Conservation (phyloP, 306 rosid species). For the Gynostemma pentaphyllum region DNA sequence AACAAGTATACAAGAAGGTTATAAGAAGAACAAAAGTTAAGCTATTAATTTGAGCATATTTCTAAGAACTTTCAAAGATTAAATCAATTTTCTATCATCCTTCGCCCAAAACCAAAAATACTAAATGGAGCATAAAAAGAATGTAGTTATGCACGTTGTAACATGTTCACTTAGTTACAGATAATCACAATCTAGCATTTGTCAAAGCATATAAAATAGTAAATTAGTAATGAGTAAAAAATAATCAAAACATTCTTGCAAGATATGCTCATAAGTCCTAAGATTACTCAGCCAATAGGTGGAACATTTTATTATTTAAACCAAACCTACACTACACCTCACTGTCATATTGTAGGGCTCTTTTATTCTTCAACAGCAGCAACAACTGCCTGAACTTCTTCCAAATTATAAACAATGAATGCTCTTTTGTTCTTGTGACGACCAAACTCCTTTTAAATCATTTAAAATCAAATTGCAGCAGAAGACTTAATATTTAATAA, state of each 20-base stretch:
- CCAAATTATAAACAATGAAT: slow-evolving; percentile 89
- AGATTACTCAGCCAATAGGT: background rate
- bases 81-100: background rate
- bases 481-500: too few species aligned
- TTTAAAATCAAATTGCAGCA: too few species aligned
- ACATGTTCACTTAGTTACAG: background rate
- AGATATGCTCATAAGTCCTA: background rate
- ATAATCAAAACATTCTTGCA: background rate
- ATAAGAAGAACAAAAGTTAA: background rate
- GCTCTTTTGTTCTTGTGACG: too few species aligned
- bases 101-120: background rate
- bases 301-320: background rate
- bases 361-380: slow-evolving; percentile 86
- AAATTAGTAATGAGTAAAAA: background rate
- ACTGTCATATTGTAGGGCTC: slow-evolving; percentile 96
- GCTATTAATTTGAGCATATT: background rate
- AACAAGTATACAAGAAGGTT: background rate
- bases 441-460: too few species aligned
- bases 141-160: too few species aligned
- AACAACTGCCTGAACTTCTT: slow-evolving; percentile 87
- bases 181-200: background rate
- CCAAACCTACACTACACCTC: slow-evolving; percentile 11
- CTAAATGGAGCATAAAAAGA: background rate
- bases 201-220: background rate
- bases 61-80: background rate